A percentile compares a stretch with the other conserved stretches of the same genome.
These are phyloP conservation scores for Penicillium nucicola DNA, from an alignment of 495 filamentous ascomycete genomes.

Conservation along the genomic window DNA sequence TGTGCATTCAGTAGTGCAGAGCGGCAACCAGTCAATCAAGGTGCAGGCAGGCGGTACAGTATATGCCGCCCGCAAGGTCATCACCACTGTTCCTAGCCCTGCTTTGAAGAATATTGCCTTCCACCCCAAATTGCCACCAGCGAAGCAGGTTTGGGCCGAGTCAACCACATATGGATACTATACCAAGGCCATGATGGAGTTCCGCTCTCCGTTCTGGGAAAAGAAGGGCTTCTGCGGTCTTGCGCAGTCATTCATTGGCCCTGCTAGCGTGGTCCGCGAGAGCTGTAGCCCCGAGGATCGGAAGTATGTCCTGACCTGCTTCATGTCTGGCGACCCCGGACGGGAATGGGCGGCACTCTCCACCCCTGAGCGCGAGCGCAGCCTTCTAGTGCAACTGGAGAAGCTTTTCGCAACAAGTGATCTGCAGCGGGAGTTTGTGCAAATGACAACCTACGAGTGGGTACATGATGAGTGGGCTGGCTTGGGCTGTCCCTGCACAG, in stretches of 20 bases:
- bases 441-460: conserved; percentile 28
- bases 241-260: conserved; percentile 29
- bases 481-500: conserved; percentile 23
- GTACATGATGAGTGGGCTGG: conserved; percentile 18
- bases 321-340: conserved; percentile 33
- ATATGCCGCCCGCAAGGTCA: neutral
- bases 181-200: conserved; percentile 37
- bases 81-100: neutral
- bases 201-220: conserved; percentile 38
- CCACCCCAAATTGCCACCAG: neutral
- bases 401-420: neutral
- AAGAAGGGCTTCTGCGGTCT: conserved; percentile 32
- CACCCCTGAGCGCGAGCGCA: conserved; percentile 4
- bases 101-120: neutral
- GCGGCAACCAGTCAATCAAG: neutral
- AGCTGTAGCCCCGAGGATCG: conserved; percentile 27
- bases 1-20: neutral
- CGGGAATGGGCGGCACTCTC: conserved; percentile 24
- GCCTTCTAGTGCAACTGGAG: neutral
- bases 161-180: conserved; percentile 31
- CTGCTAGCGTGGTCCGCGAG: conserved; percentile 38
- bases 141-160: neutral
- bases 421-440: conserved; percentile 4
- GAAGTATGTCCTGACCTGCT: conserved; percentile 41
- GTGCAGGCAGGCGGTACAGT: neutral